phyloP scores from a whole-genome alignment of 441 rosid genomes.

The Pelargonium citronellum region DNA sequence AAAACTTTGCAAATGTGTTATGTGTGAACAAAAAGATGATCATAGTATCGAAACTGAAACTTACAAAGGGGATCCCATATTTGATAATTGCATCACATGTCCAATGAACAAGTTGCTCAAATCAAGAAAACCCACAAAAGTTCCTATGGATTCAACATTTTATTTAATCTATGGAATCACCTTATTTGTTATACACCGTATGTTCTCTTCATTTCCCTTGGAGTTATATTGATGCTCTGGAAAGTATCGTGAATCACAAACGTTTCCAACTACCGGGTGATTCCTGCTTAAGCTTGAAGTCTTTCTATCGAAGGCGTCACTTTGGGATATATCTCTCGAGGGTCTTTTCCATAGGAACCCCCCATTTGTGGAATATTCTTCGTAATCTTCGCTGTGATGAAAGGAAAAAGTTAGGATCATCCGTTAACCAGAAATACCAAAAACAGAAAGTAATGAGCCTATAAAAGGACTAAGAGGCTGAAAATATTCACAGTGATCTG shows the following conservation, averaged over 20 bases:
- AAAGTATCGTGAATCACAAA: slow-evolving; percentile 37
- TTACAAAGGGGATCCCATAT: neutral
- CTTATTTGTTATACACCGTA: slow-evolving; percentile 41
- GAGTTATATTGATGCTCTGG: slow-evolving; percentile 43
- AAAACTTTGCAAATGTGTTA: neutral
- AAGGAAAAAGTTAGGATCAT: slow-evolving; percentile 12
- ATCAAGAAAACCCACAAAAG: neutral
- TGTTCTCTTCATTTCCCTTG: slow-evolving; percentile 34
- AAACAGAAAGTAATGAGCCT: no score
- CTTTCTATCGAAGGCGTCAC: slow-evolving; percentile 38
- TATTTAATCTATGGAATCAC: slow-evolving; percentile 30
- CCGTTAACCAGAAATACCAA: neutral
- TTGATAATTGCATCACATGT: slow-evolving; percentile 10
- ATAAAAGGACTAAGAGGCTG: no score
- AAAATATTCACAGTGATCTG: neutral
- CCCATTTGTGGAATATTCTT: slow-evolving; percentile 36
- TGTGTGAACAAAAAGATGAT: neutral
- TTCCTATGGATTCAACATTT: neutral
- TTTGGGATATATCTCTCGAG: slow-evolving; percentile 39
- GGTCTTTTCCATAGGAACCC: slow-evolving; percentile 74
- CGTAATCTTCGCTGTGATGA: slow-evolving; percentile 55
- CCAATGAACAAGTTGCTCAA: neutral
- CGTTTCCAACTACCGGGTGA: slow-evolving; percentile 28
- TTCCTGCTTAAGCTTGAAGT: slow-evolving; percentile 39
- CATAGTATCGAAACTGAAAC: neutral